Percentiles rank a stretch among this genome's conserved stretches.
Conservation (phyloP, 371 early-diverging fungal genomes). For the Mucor saturninus region DNA sequence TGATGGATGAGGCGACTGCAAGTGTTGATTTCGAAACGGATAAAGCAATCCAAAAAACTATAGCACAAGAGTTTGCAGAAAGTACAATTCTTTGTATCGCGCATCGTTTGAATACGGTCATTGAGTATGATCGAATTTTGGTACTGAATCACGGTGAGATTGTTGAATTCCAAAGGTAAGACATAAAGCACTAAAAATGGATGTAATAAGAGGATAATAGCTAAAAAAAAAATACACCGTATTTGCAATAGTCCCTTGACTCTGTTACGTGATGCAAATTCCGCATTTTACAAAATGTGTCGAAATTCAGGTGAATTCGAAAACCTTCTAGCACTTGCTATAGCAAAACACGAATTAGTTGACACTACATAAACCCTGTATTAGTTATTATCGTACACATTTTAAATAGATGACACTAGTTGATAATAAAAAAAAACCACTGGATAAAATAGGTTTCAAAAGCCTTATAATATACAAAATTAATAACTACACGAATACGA, state of each 20-base stretch:
- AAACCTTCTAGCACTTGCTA: slow-evolving; percentile 53
- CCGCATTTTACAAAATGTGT: slow-evolving; percentile 66
- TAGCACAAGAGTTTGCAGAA: slow-evolving; percentile 66
- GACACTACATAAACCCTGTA: background rate
- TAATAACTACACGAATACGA: too few relatives aligned
- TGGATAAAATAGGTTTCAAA: too few relatives aligned
- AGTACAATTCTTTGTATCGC: too few relatives aligned
- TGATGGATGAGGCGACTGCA: slow-evolving; percentile 68
- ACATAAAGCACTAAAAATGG: too few relatives aligned
- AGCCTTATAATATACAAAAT: too few relatives aligned
- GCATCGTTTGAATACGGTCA: slow-evolving; percentile 65
- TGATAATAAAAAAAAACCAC: too few relatives aligned
- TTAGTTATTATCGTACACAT: too few relatives aligned
- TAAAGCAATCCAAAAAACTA: slow-evolving; percentile 62
- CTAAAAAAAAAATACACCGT: background rate
- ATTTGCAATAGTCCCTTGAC: slow-evolving; percentile 42
- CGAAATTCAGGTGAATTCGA: slow-evolving; percentile 73
- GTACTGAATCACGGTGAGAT: slow-evolving; percentile 49
- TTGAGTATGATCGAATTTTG: slow-evolving; percentile 56
- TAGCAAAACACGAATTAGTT: slow-evolving; percentile 25
- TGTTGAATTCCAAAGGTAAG: slow-evolving; percentile 43
- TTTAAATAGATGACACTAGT: too few relatives aligned
- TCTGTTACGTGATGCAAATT: slow-evolving; percentile 51
- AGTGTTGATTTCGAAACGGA: slow-evolving; percentile 75
- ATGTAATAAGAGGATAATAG: too few relatives aligned